phyloP scores from a whole-genome alignment of 192 early-diverging fungal species.

The Backusella morwellensis region DNA sequence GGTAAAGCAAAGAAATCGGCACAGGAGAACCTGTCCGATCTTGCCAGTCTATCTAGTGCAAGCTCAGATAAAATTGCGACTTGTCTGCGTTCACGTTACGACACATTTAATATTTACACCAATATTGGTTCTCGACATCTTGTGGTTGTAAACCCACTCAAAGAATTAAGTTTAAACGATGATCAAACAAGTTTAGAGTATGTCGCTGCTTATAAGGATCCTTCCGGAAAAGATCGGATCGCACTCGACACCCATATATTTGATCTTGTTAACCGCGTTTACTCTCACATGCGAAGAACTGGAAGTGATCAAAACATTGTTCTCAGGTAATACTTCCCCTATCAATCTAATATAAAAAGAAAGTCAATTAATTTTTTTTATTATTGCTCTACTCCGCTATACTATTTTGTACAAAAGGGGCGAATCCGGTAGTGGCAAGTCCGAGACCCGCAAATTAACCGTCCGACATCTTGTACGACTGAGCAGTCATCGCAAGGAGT shows the following conservation, averaged over 20 bases:
- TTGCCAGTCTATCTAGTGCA: constrained; percentile 10
- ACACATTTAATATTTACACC: constrained; percentile 52
- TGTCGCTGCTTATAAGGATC: constrained; percentile 48
- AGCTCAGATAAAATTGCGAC: constrained; percentile 10
- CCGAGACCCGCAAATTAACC: constrained; percentile 66
- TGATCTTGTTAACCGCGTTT: constrained; percentile 66
- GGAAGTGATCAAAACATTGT: constrained; percentile 73
- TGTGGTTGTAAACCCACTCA: constrained; percentile 54
- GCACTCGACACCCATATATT: constrained; percentile 62
- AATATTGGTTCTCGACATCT: constrained; percentile 46
- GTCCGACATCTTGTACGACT: constrained; percentile 80
- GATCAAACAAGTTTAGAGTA: constrained; percentile 54
- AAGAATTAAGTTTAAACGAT: constrained; percentile 42
- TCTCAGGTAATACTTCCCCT: constrained; percentile 44
- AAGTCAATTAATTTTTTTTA: neutral
- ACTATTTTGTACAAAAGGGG: constrained; percentile 52
- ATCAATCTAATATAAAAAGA: constrained; percentile 7
- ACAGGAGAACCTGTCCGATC: constrained; percentile 17
- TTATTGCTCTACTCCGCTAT: neutral
- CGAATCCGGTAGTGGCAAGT: constrained; percentile 83
- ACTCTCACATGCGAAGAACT: constrained; percentile 66
- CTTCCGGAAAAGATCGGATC: constrained; percentile 35
- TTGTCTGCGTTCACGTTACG: constrained; percentile 50
- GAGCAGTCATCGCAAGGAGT: constrained; percentile 73
- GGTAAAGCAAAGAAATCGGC: constrained; percentile 19